Base-by-base conservation (phyloP, 192 early-diverging fungal genomes). In the Paraglomus brasilianum region DNA sequence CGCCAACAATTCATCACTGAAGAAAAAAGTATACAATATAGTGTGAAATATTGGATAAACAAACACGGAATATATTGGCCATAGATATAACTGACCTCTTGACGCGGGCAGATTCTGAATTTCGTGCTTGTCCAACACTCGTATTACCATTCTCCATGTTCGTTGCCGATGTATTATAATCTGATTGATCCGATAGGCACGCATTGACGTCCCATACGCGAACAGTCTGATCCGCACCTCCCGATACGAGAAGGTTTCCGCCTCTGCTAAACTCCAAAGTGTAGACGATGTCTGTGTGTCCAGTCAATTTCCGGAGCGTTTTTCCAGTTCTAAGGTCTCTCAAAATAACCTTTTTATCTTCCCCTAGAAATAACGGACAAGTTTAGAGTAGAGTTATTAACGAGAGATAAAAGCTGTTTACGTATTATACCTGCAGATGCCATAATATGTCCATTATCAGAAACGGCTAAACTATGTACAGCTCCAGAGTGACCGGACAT, bases 301-400 rank as follows among this genome's bases (percentile, higher is more conserved):
- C 97, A 8, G 80, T 79, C 83, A 99, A 77, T 44, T 82, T 85
- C 66, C 95, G 93, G 74, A 99, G 85, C 40, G 85, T 75, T 47
- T 84, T 87, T 11, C 95, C 96, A 0, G 85, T 88, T 6, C 88
- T 89, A 14, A 99, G 76, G 76, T 99, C 97, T 96, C 97, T 98
- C 19, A 99, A 75, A 66, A 81, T 87, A 70, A 99, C 84, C 0
- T 81, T 77, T 41, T 84, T 74, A 63, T 93, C 92, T n/a, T 90
- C 91, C n/a, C 91, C 91, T 89, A 51, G 15, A 50, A 17, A 41
- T 15, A 5, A 51, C 47, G 38, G 10, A 11, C 39, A 10, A 57
- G 39, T 6, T 40, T 63, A 15, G 14, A 5, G 8, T 17, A 9
- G 15, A 7, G 5, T 53, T 43, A 39, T 10, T 55, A 39, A 39